Base-by-base conservation (phyloP, 164 flowering plant species). In the Umbilicus rupestris region DNA sequence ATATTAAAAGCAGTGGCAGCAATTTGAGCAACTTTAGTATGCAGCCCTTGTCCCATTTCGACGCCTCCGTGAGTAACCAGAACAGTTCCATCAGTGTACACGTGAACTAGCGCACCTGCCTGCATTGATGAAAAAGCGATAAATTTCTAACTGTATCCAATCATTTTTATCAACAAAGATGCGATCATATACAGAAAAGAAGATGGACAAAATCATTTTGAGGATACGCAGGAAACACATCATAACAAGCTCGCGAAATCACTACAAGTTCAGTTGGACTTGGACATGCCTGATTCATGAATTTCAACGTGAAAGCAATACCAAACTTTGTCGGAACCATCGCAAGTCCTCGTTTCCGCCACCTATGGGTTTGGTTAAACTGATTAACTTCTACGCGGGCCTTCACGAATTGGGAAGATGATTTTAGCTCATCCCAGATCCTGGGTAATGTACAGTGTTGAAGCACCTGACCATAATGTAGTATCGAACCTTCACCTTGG, bases 41-140 rank as follows among this genome's bases (percentile, higher is more conserved):
- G 99, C 66, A 95, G 78, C 69, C 99, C 97, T 83, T 95, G 99
- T 41, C 99, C 99, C 99, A 92, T 95, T 76, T 95, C 99, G 42
- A 95, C 97, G 65, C 99, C 99, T 42, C 99, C 99, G 78, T 95
- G 99, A 26, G 99, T 88, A 66, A 95, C 99, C 70, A 95, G 73
- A 70, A 95, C 94, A 67, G 99, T 89, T 63, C 97, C 97, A 78
- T 95, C 99, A 22, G 96, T 95, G 72, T 92, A 92, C 29, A 95
- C 97, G 70, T 95, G 89, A 74, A 95, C 97, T 65, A 95, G 94
- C 67, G 99, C 97, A 71, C 99, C 97, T 64, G 97, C 97, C 99
- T 89, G 62, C 46, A 72, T 33, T 42, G 58, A 73, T 57, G 70
- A 35, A 62, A 74, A 68, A 10, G n/a, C 70, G 26, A 17, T 24